These are phyloP conservation scores for Calonectria fujianensis DNA, from an alignment of 2,329 filamentous ascomycete genomes.

Conservation along the genomic window DNA sequence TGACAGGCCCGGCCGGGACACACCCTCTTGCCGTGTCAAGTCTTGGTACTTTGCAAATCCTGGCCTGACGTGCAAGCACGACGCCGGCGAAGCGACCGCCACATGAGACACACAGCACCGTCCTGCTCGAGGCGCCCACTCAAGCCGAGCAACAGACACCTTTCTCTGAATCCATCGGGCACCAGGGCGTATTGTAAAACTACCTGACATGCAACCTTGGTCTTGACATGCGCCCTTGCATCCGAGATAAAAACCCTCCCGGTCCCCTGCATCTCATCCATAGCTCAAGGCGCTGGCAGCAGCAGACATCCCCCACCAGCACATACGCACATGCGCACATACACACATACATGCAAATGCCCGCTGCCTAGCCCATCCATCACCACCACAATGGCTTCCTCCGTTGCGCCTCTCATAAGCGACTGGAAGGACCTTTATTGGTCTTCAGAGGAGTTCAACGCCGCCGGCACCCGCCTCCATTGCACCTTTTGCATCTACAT, in stretches of 20 bases:
- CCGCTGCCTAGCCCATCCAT: background rate
- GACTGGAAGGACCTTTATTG: constrained; percentile 40
- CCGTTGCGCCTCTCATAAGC: constrained; percentile 33
- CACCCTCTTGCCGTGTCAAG: background rate
- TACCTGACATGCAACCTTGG: constrained; percentile 15
- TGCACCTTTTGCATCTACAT: constrained; percentile 52
- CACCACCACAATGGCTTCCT: background rate
- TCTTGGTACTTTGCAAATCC: background rate
- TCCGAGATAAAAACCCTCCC: background rate
- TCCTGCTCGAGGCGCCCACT: background rate
- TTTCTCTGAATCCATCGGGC: background rate
- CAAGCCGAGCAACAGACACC: background rate
- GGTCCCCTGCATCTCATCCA: background rate
- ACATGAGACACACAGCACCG: constrained; percentile 22
- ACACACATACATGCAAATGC: background rate
- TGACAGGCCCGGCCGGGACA: background rate
- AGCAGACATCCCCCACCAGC: background rate
- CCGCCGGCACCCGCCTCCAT: constrained; percentile 43
- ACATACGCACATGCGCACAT: background rate
- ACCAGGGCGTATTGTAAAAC: background rate
- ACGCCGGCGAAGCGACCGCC: constrained; percentile 7
- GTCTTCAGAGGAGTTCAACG: constrained; percentile 43
- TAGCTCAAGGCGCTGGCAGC: background rate
- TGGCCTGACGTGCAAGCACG: background rate
- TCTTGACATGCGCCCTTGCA: background rate